Conservation (phyloP, 2,329 filamentous ascomycete species). For the Ophiocordyceps unilateralis region DNA sequence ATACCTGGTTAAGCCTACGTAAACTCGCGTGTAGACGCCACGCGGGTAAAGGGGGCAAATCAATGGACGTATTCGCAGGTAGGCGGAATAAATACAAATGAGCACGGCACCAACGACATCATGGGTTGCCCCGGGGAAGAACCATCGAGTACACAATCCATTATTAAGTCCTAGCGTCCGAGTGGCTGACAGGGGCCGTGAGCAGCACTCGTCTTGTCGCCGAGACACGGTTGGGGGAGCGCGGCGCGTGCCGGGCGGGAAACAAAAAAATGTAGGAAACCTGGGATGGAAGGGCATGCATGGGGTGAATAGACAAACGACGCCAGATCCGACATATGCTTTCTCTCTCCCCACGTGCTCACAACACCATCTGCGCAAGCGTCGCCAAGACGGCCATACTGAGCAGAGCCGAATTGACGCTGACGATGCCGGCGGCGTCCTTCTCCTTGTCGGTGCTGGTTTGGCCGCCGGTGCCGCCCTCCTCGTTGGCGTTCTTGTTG, state of each 20-base stretch:
- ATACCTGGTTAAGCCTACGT: no score
- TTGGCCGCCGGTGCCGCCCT: constrained; percentile 11
- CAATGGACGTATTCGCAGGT: not conserved
- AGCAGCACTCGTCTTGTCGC: constrained; percentile 2
- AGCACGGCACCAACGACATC: not conserved
- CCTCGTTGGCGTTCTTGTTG: constrained; percentile 34
- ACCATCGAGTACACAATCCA: constrained; percentile 20
- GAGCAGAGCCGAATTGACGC: constrained; percentile 29
- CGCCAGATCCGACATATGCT: constrained; percentile 16
- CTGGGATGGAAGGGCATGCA: constrained; percentile 5
- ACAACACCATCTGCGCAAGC: constrained; percentile 31
- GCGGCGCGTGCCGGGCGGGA: constrained; percentile 16
- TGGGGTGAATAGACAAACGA: constrained; percentile 16
- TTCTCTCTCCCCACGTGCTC: constrained; percentile 14
- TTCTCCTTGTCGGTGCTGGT: constrained; percentile 12
- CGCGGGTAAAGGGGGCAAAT: not conserved
- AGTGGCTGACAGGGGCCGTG: constrained; percentile 3
- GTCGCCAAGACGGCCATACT: constrained; percentile 28
- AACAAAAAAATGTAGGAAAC: constrained; percentile 16
- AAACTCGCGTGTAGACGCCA: no score
- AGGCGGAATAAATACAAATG: not conserved
- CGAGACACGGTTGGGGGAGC: constrained; percentile 6
- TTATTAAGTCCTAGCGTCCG: constrained; percentile 26
- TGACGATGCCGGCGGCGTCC: constrained; percentile 25
- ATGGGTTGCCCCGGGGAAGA: not conserved